These are phyloP conservation scores for Olyra latifolia DNA, from an alignment of 176 grass and related monocot species.

Conservation along the genomic window DNA sequence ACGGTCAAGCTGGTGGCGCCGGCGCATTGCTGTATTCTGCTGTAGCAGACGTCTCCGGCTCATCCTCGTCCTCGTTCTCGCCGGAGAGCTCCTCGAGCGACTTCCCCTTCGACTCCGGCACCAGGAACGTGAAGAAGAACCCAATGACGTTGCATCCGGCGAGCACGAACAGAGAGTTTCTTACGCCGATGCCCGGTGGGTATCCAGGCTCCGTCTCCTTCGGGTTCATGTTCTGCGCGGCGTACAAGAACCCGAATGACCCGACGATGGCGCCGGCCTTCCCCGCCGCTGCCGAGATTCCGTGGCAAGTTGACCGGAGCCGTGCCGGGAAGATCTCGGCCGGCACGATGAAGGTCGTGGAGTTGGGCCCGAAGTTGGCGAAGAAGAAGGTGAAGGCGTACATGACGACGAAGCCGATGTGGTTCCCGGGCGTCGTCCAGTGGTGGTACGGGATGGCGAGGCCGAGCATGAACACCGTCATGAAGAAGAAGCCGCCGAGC, in stretches of 20 bases:
- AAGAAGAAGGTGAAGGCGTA: conserved; percentile 62
- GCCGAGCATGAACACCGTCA: not conserved
- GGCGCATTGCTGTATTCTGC: not conserved
- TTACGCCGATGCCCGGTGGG: conserved; percentile 24
- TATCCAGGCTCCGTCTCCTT: conserved; percentile 22
- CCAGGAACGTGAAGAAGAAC: no score
- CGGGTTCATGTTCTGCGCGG: conserved; percentile 26
- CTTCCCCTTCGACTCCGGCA: no score
- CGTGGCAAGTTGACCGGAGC: conserved; percentile 60
- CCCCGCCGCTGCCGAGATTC: conserved; percentile 59
- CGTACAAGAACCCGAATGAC: conserved; percentile 57
- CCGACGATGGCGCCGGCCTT: conserved; percentile 57
- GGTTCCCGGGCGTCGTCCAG: not conserved
- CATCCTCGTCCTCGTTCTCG: not conserved
- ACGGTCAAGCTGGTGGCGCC: not conserved
- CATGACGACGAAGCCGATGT: conserved; percentile 41
- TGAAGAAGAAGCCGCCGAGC: not conserved
- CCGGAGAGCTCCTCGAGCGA: no score
- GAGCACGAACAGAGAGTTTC: conserved; percentile 53
- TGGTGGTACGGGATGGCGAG: not conserved
- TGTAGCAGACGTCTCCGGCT: not conserved
- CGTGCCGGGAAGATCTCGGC: conserved; percentile 62
- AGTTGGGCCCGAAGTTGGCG: conserved; percentile 69
- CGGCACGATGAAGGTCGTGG: conserved; percentile 65
- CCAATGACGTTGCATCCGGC: no score